A percentile compares a stretch with the other conserved stretches of the same genome.
These are phyloP conservation scores for Myrica gale DNA, from an alignment of 306 rosid species.

Conservation along the genomic window DNA sequence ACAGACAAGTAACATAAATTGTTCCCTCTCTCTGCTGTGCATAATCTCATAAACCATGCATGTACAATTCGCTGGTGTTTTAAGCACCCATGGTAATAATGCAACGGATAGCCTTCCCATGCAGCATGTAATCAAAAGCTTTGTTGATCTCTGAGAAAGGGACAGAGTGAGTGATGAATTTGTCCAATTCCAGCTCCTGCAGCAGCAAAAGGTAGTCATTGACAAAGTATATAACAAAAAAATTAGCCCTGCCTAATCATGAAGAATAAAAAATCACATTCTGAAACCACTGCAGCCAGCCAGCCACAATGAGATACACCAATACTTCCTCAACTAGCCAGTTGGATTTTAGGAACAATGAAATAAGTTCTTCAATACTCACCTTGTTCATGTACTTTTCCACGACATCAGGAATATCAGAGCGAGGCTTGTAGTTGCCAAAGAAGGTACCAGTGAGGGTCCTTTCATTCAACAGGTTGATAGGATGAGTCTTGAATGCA, in stretches of 20 bases:
- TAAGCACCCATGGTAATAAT: constrained; percentile 1
- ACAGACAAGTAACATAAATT: no score
- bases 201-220: not conserved
- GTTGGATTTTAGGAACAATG: no score
- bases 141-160: constrained; percentile 71
- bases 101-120: constrained; percentile 67
- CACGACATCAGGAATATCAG: constrained; percentile 74
- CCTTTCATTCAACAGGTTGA: constrained; percentile 73
- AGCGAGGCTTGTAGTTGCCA: constrained; percentile 89
- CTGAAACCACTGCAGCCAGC: no score
- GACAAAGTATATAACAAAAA: no score
- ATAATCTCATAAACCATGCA: no score
- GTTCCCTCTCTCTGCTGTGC: no score
- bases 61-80: no score
- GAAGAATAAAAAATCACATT: no score
- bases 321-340: no score
- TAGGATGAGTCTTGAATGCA: constrained; percentile 71
- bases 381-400: constrained; percentile 72
- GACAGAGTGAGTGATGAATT: constrained; percentile 67
- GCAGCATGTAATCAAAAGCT: constrained; percentile 68
- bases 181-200: constrained; percentile 72
- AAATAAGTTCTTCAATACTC: not conserved
- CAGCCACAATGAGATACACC: no score
- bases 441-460: constrained; percentile 88
- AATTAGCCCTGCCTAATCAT: no score